These are phyloP conservation scores for Vanrija humicola DNA, from an alignment of 1,284 basidiomycete genomes.

Conservation along the genomic window DNA sequence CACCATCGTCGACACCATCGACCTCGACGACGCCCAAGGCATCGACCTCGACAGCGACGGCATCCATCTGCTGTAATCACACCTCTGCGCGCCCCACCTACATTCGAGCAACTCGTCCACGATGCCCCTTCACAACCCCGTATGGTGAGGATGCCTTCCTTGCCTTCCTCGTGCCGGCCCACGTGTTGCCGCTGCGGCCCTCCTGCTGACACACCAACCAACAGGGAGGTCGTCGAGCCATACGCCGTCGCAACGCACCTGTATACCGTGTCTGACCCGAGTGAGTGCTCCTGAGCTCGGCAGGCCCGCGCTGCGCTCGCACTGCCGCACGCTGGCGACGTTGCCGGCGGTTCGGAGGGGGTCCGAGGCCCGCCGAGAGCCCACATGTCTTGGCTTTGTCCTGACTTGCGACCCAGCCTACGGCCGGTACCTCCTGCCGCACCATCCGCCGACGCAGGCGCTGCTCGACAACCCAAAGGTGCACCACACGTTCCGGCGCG, in stretches of 20 bases:
- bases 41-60: slow-evolving; percentile 11
- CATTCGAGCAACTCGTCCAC: not conserved
- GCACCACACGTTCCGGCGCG: slow-evolving; percentile 34
- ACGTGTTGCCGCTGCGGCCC: not conserved
- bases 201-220: not conserved
- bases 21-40: not conserved
- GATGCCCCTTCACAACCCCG: slow-evolving; percentile 28
- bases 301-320: too few species aligned
- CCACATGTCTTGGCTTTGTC: not conserved
- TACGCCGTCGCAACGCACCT: slow-evolving; percentile 31
- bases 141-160: slow-evolving; percentile 18
- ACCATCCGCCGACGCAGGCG: slow-evolving; percentile 34
- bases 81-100: too few species aligned
- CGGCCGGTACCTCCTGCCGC: slow-evolving; percentile 40
- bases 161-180: not conserved
- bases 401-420: slow-evolving; percentile 29
- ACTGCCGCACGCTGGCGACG: too few species aligned
- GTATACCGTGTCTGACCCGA: slow-evolving; percentile 42
- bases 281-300: slow-evolving; percentile 21
- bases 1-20: not conserved
- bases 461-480: slow-evolving; percentile 38
- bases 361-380: too few species aligned
- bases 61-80: not conserved
- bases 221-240: slow-evolving; percentile 45
- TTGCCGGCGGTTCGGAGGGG: too few species aligned